These are phyloP conservation scores for Adansonia madagascariensis DNA, from an alignment of 441 rosid species.

Conservation along the genomic window DNA sequence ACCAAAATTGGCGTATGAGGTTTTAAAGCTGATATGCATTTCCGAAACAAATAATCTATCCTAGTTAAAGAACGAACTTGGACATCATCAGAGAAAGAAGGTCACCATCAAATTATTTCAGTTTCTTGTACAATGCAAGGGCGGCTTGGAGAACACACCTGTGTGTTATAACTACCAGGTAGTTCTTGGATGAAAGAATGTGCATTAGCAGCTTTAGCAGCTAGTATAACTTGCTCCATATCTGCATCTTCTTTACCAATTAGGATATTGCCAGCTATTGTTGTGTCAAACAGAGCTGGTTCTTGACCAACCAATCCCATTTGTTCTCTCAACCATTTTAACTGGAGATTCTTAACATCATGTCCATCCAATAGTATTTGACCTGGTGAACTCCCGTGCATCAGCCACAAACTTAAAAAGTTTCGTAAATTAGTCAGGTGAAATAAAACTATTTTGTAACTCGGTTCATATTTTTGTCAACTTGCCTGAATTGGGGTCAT, in stretches of 20 bases:
- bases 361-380: conserved; percentile 64
- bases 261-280: conserved; percentile 62
- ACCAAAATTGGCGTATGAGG: background rate
- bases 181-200: conserved; percentile 67
- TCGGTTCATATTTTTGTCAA: background rate
- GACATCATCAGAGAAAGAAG: background rate
- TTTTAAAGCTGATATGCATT: background rate
- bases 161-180: conserved; percentile 71
- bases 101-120: too few species aligned
- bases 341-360: conserved; percentile 52
- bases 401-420: background rate
- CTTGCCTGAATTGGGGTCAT: conserved; percentile 72
- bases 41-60: background rate
- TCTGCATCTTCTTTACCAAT: conserved; percentile 66
- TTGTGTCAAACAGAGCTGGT: conserved; percentile 78
- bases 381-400: conserved; percentile 42
- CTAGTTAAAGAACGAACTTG: background rate
- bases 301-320: conserved; percentile 91
- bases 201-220: conserved; percentile 79
- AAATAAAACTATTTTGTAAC: conserved; percentile 11
- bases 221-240: conserved; percentile 53
- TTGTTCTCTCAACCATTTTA: conserved; percentile 80
- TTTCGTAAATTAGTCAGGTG: background rate
- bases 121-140: too few species aligned
- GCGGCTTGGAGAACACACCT: conserved; percentile 35